Conservation (phyloP, 495 filamentous ascomycete genomes). For the Neurospora discreta region DNA sequence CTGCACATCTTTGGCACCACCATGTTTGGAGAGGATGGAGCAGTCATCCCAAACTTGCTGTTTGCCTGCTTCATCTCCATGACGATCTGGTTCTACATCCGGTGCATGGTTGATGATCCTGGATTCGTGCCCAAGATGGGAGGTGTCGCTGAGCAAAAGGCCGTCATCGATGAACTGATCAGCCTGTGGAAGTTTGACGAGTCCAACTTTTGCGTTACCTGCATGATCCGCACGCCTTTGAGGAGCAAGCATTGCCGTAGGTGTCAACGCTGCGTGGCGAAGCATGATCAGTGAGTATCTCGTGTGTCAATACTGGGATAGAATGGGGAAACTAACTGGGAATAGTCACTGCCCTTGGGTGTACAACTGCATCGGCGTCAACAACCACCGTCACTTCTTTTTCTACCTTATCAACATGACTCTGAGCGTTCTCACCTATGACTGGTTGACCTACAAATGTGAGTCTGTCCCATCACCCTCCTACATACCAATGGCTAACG, state of each 20-base stretch:
- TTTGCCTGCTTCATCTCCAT: constrained; percentile 55
- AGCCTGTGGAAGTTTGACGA: constrained; percentile 83
- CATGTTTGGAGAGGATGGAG: constrained; percentile 26
- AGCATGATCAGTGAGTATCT: constrained; percentile 81
- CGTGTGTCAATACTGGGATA: neutral
- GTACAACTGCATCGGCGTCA: constrained; percentile 86
- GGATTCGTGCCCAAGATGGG: constrained; percentile 90
- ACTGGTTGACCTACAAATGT: constrained; percentile 34
- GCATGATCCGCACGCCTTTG: constrained; percentile 85
- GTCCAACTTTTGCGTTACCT: constrained; percentile 81
- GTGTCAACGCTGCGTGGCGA: constrained; percentile 86
- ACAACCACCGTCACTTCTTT: constrained; percentile 93
- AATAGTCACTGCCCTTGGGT: constrained; percentile 94
- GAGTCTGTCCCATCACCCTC: constrained; percentile 9
- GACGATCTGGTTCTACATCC: constrained; percentile 75
- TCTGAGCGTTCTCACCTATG: constrained; percentile 57
- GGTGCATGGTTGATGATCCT: constrained; percentile 78
- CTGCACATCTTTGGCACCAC: constrained; percentile 60
- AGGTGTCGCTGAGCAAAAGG: constrained; percentile 78
- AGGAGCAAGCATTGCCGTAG: constrained; percentile 90
- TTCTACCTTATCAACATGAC: constrained; percentile 72
- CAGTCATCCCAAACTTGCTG: constrained; percentile 61
- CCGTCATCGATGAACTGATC: constrained; percentile 74
- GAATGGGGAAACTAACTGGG: constrained; percentile 26
- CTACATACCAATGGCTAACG: neutral